These are phyloP conservation scores for Nicotiana sylvestris DNA, from an alignment of 257 asterid species.

Conservation along the genomic window DNA sequence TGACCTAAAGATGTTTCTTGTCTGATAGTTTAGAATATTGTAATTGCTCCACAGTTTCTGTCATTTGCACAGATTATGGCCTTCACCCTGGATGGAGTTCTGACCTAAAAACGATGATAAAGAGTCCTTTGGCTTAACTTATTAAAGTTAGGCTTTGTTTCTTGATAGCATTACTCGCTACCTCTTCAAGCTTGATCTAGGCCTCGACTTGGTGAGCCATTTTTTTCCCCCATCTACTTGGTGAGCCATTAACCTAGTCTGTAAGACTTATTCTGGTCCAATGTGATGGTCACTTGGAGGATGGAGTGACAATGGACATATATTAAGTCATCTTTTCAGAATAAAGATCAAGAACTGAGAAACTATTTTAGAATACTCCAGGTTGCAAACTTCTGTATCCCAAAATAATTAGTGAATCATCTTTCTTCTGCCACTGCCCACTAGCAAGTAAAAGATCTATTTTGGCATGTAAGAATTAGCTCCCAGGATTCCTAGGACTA, in stretches of 20 bases:
- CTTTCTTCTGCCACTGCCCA: neutral
- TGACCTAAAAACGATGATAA: neutral
- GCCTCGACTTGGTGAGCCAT: neutral
- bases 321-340: neutral
- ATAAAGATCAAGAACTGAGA: neutral
- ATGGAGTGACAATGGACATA: neutral
- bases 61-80: neutral
- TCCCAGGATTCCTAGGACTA: neutral
- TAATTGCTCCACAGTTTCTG: neutral
- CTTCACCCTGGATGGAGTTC: neutral
- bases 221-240: neutral
- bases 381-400: neutral
- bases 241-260: neutral
- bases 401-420: neutral
- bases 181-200: neutral
- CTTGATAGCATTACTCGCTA: neutral
- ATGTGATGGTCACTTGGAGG: neutral
- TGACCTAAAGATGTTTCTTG: neutral
- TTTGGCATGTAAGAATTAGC: neutral
- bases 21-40: neutral
- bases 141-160: neutral
- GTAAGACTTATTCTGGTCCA: neutral
- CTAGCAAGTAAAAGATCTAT: neutral
- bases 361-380: neutral
- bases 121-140: neutral